Conservation (phyloP, 225 moss, liverwort and hornwort species). For the Physcomitrium patens region DNA sequence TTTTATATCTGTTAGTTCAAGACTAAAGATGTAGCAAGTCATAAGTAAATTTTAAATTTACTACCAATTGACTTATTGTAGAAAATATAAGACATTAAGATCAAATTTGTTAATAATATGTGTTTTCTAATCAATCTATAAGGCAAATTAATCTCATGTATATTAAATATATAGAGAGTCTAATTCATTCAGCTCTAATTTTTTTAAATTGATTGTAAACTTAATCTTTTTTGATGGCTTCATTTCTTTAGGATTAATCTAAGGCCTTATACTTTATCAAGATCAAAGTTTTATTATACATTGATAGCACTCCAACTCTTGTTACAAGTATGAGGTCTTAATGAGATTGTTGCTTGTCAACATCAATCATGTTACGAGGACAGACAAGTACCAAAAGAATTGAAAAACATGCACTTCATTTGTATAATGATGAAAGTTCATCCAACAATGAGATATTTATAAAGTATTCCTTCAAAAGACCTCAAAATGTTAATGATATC, state of each 20-base stretch:
- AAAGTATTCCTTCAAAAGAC: constrained; percentile 52
- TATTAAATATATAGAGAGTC: background rate
- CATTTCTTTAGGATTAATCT: constrained; percentile 66
- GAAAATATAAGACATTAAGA: too few species aligned
- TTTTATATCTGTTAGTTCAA: too few species aligned
- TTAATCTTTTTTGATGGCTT: constrained; percentile 51
- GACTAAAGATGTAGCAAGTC: too few species aligned
- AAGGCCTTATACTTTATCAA: constrained; percentile 50
- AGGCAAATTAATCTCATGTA: too few species aligned
- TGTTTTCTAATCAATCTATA: too few species aligned
- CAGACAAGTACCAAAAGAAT: constrained; percentile 62
- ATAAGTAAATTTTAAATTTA: too few species aligned
- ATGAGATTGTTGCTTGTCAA: constrained; percentile 55
- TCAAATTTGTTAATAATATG: too few species aligned
- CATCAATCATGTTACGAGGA: constrained; percentile 60
- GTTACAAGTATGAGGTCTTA: constrained; percentile 61
- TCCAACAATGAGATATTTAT: constrained; percentile 56
- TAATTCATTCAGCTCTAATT: constrained; percentile 51
- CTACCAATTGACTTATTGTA: too few species aligned
- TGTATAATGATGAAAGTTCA: constrained; percentile 59
- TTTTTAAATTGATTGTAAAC: constrained; percentile 53
- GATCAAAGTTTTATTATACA: constrained; percentile 56
- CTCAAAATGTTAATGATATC: constrained; percentile 63
- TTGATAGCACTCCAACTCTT: constrained; percentile 59
- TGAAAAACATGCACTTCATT: constrained; percentile 58